Evolutionary conservation across 2,329 filamentous ascomycete species (phyloP).

Genomic region (Exophiala oligosperma): DNA sequence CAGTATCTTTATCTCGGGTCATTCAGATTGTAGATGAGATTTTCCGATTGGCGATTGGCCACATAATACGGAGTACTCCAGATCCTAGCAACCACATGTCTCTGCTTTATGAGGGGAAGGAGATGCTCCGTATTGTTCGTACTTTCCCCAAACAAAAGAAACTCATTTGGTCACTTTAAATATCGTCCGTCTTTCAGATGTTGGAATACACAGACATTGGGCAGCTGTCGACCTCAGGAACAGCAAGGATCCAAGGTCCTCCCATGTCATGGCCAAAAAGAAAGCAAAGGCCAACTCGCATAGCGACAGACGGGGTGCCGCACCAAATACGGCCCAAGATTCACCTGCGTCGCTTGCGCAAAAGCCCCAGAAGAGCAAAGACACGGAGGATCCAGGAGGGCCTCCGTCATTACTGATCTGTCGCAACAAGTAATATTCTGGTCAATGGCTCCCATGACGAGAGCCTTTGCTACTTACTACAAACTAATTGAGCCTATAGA

Average conservation of each 20-base stretch:
- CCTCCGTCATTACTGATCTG: slow-evolving; percentile 60
- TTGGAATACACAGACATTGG: background rate
- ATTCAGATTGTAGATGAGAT: too few species aligned
- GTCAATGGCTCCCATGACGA: slow-evolving; percentile 8
- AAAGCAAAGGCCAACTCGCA: slow-evolving; percentile 16
- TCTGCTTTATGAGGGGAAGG: too few species aligned
- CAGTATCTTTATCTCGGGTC: too few species aligned
- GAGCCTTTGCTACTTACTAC: background rate
- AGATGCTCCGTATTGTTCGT: too few species aligned
- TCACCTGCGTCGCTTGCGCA: background rate
- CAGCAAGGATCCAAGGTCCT: too few species aligned
- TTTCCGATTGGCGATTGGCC: too few species aligned
- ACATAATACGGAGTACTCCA: too few species aligned
- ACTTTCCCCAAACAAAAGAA: too few species aligned
- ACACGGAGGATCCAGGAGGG: slow-evolving; percentile 25
- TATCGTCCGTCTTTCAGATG: background rate
- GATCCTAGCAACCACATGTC: too few species aligned
- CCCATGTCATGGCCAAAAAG: slow-evolving; percentile 9
- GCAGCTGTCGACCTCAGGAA: background rate
- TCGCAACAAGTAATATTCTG: slow-evolving; percentile 62
- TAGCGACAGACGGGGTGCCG: background rate
- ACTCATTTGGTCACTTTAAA: background rate
- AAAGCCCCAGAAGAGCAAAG: background rate
- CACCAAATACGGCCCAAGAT: background rate
- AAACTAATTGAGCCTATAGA: slow-evolving; percentile 45